phyloP scores from a whole-genome alignment of 352 stramenopile species.

The Pythium biforme region DNA sequence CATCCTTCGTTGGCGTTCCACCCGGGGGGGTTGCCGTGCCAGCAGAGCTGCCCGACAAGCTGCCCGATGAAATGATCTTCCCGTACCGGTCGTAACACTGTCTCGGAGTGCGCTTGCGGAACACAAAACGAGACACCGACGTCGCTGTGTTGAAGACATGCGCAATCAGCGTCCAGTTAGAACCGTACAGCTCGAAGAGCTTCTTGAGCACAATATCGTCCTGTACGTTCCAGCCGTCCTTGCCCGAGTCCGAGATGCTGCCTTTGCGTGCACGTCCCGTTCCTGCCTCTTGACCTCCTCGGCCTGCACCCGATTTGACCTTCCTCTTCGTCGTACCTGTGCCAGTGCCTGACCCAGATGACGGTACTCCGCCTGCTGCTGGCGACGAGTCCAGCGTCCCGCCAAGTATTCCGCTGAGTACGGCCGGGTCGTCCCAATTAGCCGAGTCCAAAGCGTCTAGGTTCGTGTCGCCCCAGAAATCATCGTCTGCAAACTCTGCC shows the following conservation, averaged over 20 bases:
- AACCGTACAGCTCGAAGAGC: conserved; percentile 81
- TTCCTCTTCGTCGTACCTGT: conserved; percentile 52
- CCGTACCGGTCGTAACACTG: conserved; percentile 87
- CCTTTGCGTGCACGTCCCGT: conserved; percentile 46
- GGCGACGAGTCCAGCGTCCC: conserved; percentile 24
- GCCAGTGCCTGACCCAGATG: conserved; percentile 20
- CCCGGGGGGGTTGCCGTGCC: conserved; percentile 7
- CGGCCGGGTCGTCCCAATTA: conserved; percentile 76
- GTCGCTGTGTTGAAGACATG: conserved; percentile 80
- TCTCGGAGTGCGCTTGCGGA: conserved; percentile 69
- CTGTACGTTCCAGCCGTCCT: conserved; percentile 56
- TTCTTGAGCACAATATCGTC: conserved; percentile 84
- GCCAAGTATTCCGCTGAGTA: conserved; percentile 66
- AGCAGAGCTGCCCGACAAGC: conserved; percentile 17
- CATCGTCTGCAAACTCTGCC: conserved; percentile 77
- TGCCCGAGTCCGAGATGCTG: conserved; percentile 57
- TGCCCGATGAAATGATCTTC: conserved; percentile 71
- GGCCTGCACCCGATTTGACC: conserved; percentile 34
- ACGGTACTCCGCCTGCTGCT: neutral
- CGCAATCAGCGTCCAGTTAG: conserved; percentile 86
- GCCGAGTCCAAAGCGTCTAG: conserved; percentile 80
- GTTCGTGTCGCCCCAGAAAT: conserved; percentile 87
- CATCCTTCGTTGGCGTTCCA: conserved; percentile 39
- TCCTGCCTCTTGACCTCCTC: conserved; percentile 17
- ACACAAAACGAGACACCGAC: conserved; percentile 69